These are phyloP conservation scores for Leishmania tropica DNA, from an alignment of 208 protist species.

Conservation along the genomic window DNA sequence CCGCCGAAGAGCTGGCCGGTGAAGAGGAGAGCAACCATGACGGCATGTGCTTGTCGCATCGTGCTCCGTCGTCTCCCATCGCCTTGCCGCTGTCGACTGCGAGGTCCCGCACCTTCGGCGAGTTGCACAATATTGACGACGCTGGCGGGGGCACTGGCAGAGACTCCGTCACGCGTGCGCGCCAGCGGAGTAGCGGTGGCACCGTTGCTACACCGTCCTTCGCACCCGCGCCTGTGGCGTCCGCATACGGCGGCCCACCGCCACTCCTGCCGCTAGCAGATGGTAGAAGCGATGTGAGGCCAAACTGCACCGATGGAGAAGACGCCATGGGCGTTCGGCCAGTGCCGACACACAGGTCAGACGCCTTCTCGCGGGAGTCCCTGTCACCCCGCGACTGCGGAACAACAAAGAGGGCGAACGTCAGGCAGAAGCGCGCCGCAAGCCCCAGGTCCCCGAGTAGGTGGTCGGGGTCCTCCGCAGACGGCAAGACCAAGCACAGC, in stretches of 20 bases:
- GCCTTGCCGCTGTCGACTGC: not conserved
- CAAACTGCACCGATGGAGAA: constrained; percentile 8
- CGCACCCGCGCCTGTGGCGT: not conserved
- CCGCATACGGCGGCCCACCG: not conserved
- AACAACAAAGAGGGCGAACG: constrained; percentile 10
- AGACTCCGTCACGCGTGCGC: constrained; percentile 10
- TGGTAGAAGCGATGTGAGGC: constrained; percentile 8
- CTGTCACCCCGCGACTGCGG: not conserved
- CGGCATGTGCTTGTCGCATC: not conserved
- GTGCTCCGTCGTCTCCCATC: not conserved
- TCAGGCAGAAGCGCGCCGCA: constrained; percentile 10
- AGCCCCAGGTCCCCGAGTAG: constrained; percentile 18
- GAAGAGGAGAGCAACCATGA: not conserved
- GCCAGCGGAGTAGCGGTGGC: constrained; percentile 17
- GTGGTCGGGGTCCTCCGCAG: constrained; percentile 14
- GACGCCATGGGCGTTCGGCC: constrained; percentile 11
- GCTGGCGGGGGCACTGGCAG: constrained; percentile 5
- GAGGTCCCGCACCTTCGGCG: not conserved
- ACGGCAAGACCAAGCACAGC: constrained; percentile 25
- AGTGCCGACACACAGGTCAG: constrained; percentile 12
- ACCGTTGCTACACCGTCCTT: not conserved
- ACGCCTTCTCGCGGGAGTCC: not conserved
- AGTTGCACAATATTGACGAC: not conserved
- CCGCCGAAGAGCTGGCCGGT: not conserved
- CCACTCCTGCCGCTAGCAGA: not conserved